phyloP scores from a whole-genome alignment of 2,329 filamentous ascomycete species.

The Fonsecaea multimorphosa region DNA sequence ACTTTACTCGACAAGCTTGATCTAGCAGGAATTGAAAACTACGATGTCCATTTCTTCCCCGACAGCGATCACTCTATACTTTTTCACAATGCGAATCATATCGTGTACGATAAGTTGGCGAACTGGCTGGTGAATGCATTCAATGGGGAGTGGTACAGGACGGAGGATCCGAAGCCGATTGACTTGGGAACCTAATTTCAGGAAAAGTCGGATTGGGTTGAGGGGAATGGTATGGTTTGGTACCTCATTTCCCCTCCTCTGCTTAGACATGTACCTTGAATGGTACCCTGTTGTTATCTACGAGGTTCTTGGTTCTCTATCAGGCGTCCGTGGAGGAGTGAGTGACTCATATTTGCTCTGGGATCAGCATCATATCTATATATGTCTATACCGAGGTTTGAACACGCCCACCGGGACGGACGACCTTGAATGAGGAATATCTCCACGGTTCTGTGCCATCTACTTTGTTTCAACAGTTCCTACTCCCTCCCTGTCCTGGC shows the following conservation, averaged over 20 bases:
- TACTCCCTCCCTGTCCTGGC: not conserved
- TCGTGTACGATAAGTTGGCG: conserved; percentile 87
- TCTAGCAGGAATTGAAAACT: conserved; percentile 81
- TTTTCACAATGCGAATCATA: conserved; percentile 88
- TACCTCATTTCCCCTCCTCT: not conserved
- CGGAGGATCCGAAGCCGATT: conserved; percentile 33
- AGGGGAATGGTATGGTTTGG: not conserved
- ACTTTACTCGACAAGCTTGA: conserved; percentile 86
- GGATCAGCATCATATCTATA: not conserved
- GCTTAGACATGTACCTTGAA: not conserved
- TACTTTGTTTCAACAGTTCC: not conserved
- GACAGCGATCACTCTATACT: conserved; percentile 95
- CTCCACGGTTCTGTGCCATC: not conserved
- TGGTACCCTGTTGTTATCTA: not conserved
- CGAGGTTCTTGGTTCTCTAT: not conserved
- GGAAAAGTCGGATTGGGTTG: not conserved
- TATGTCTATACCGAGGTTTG: not conserved
- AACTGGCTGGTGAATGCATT: conserved; percentile 98
- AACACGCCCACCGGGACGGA: not conserved
- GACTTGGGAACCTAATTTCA: not conserved
- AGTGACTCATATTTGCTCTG: not conserved
- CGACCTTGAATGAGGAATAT: not conserved
- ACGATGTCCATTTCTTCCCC: conserved; percentile 95
- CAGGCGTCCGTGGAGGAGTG: not conserved
- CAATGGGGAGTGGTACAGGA: conserved; percentile 87